Conservation (phyloP, 352 stramenopile species). For the Globisporangium nagaii region DNA sequence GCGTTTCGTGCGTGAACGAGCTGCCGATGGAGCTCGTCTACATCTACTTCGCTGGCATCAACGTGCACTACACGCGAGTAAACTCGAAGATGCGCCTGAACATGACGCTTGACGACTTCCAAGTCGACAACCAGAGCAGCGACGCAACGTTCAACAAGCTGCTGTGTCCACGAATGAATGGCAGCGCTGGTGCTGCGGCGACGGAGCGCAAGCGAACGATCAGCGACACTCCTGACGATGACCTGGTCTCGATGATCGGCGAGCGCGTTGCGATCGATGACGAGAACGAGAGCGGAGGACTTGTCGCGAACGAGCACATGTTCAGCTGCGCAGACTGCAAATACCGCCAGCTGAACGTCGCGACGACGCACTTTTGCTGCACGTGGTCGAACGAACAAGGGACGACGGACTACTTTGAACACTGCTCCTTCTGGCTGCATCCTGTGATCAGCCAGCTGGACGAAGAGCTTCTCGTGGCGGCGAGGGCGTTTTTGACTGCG, state of each 20-base stretch:
- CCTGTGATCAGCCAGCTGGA: conserved; percentile 82
- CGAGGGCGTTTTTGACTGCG: conserved; percentile 67
- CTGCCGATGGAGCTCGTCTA: conserved; percentile 85
- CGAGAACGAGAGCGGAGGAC: conserved; percentile 27
- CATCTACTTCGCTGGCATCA: conserved; percentile 79
- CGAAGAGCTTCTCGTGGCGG: conserved; percentile 76
- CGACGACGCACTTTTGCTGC: conserved; percentile 85
- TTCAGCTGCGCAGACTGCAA: conserved; percentile 85
- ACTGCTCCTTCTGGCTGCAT: conserved; percentile 85
- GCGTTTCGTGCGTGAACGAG: conserved; percentile 85
- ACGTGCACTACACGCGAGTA: conserved; percentile 61
- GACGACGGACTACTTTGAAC: conserved; percentile 87
- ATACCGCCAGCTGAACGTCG: conserved; percentile 71
- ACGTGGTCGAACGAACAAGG: conserved; percentile 88
- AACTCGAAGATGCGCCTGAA: conserved; percentile 85
- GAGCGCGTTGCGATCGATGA: conserved; percentile 19
- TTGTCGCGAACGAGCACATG: conserved; percentile 58
- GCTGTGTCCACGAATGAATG: conserved; percentile 65
- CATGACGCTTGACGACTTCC: conserved; percentile 79
- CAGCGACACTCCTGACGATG: conserved; percentile 42
- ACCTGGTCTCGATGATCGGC: conserved; percentile 37
- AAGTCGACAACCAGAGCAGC: conserved; percentile 84
- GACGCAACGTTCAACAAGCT: conserved; percentile 84
- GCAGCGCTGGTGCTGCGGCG: conserved; percentile 5
- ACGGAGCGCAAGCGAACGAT: conserved; percentile 30